Evolutionary conservation across 306 rosid species (phyloP).

Genomic region (Lupinus albus): DNA sequence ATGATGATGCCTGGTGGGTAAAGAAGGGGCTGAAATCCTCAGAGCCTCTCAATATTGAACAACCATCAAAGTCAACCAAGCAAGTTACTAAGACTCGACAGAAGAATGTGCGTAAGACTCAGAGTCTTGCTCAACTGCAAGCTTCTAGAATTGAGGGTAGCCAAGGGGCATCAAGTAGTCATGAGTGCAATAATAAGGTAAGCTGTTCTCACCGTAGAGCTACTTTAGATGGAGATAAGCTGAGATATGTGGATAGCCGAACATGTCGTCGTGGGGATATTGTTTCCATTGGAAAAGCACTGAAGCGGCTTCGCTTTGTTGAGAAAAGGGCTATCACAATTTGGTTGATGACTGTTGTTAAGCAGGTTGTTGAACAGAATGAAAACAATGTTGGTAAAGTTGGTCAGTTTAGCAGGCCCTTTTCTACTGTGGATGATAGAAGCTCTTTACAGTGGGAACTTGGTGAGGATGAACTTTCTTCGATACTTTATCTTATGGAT

Average conservation of each 20-base stretch:
- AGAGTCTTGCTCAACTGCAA: conserved; percentile 84
- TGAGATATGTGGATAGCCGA: conserved; percentile 60
- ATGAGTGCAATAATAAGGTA: conserved; percentile 81
- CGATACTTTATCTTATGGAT: conserved; percentile 75
- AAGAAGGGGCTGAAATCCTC: conserved; percentile 72
- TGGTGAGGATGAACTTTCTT: conserved; percentile 86
- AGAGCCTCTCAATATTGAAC: conserved; percentile 72
- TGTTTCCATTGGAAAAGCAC: conserved; percentile 67
- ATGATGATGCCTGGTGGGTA: conserved; percentile 87
- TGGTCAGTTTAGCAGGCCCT: conserved; percentile 77
- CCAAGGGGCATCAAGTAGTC: conserved; percentile 98
- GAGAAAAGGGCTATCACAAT: conserved; percentile 74
- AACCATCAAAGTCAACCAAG: conserved; percentile 65
- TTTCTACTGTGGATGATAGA: conserved; percentile 63
- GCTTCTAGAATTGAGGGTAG: conserved; percentile 95
- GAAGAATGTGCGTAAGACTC: conserved; percentile 75
- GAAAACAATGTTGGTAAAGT: conserved; percentile 64
- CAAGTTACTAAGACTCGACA: conserved; percentile 72
- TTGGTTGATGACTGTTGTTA: conserved; percentile 73
- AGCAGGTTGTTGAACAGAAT: conserved; percentile 68
- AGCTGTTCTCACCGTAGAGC: conserved; percentile 82
- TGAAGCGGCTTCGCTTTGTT: conserved; percentile 70
- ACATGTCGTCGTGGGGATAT: conserved; percentile 54
- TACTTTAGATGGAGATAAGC: conserved; percentile 64
- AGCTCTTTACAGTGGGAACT: conserved; percentile 76